A percentile compares a stretch with the other conserved stretches of the same genome.
These are phyloP conservation scores for Clitopilus passeckerianus DNA, from an alignment of 768 basidiomycete genomes.

Conservation along the genomic window DNA sequence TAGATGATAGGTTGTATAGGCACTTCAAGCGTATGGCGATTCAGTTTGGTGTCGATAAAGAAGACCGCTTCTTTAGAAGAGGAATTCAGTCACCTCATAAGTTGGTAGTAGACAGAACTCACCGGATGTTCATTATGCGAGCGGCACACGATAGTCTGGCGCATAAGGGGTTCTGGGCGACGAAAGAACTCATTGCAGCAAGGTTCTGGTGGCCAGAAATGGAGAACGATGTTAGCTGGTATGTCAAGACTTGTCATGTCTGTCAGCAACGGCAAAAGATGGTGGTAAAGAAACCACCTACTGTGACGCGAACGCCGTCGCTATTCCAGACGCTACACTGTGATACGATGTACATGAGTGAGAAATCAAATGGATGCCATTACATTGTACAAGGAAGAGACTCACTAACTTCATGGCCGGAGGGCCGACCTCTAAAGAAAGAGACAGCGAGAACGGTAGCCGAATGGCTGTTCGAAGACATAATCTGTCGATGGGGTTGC, in stretches of 20 bases:
- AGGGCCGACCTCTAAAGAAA: constrained; percentile 10
- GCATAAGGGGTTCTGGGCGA: constrained; percentile 16
- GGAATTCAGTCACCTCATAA: neutral
- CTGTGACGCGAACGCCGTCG: constrained; percentile 13
- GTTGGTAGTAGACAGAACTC: neutral
- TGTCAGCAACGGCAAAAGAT: constrained; percentile 25
- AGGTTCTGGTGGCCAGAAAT: constrained; percentile 25
- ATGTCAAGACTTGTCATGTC: constrained; percentile 26
- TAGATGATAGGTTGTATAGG: neutral
- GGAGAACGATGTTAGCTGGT: constrained; percentile 22
- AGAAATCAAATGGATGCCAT: constrained; percentile 10
- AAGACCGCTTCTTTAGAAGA: neutral
- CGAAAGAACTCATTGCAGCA: neutral
- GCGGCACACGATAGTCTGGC: constrained; percentile 9
- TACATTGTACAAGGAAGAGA: constrained; percentile 23
- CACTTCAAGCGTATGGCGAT: neutral
- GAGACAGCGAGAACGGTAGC: constrained; percentile 12
- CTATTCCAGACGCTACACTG: constrained; percentile 26
- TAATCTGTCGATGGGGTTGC: constrained; percentile 32
- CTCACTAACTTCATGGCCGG: constrained; percentile 12
- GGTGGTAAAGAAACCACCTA: constrained; percentile 18
- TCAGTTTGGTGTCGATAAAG: neutral
- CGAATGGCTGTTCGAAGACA: constrained; percentile 21
- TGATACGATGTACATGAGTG: constrained; percentile 32
- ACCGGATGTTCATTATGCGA: neutral